Conservation (phyloP, 768 basidiomycete species). For the Russula dissimulans region DNA sequence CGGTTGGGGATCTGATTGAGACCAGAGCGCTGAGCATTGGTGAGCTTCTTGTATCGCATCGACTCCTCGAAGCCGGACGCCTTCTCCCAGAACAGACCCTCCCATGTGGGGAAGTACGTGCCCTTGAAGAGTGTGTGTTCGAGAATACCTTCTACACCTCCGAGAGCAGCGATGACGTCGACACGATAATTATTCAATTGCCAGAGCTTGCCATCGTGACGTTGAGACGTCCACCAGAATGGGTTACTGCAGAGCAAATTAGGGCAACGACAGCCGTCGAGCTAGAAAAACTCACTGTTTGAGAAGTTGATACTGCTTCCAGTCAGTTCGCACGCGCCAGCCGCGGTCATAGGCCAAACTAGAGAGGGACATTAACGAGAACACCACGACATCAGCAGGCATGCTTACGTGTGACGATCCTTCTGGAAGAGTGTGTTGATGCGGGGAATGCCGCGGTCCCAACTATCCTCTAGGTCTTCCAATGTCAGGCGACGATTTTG, state of each 20-base stretch:
- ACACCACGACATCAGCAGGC: background rate
- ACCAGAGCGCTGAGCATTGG: constrained; percentile 98
- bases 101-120: constrained; percentile 97
- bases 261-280: background rate
- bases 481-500: constrained; percentile 94
- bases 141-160: constrained; percentile 92
- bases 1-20: constrained; percentile 96
- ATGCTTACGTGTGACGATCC: constrained; percentile 78
- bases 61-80: constrained; percentile 95
- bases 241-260: constrained; percentile 54
- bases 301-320: constrained; percentile 93
- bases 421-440: constrained; percentile 99
- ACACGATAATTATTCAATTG: constrained; percentile 97
- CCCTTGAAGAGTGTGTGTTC: constrained; percentile 98
- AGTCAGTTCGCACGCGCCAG: constrained; percentile 96
- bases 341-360: constrained; percentile 96
- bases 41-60: constrained; percentile 93
- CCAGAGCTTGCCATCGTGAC: constrained; percentile 95
- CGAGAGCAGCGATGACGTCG: constrained; percentile 95
- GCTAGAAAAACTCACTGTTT: constrained; percentile 56
- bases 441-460: constrained; percentile 97
- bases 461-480: constrained; percentile 96
- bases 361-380: constrained; percentile 7
- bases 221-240: constrained; percentile 99
- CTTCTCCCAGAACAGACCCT: constrained; percentile 98